A percentile compares a stretch with the other conserved stretches of the same genome.
phyloP scores from a whole-genome alignment of 1,284 basidiomycete genomes.

The Pholiota adiposa region DNA sequence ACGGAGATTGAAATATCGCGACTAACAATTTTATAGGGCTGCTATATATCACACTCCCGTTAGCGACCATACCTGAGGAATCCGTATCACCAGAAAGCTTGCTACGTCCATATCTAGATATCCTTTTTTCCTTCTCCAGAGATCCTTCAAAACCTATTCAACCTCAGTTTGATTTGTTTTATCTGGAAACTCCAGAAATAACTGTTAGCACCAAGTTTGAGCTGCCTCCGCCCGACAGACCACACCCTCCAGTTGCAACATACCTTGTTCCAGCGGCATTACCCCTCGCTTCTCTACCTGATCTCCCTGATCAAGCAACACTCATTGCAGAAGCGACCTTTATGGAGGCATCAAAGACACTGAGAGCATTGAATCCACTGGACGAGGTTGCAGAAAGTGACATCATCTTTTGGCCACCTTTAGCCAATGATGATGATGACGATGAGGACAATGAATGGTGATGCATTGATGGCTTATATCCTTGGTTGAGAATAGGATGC shows the following conservation, averaged over 20 bases:
- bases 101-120: slow-evolving; percentile 65
- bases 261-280: slow-evolving; percentile 45
- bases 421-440: slow-evolving; percentile 43
- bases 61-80: slow-evolving; percentile 28
- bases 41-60: slow-evolving; percentile 61
- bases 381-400: slow-evolving; percentile 22
- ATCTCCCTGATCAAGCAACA: slow-evolving; percentile 63
- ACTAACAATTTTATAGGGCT: slow-evolving; percentile 48
- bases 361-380: slow-evolving; percentile 22
- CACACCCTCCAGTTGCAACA: neutral
- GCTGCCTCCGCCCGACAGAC: neutral
- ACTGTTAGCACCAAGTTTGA: neutral
- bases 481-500: neutral
- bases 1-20: slow-evolving; percentile 5
- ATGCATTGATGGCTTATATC: neutral
- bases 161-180: slow-evolving; percentile 61
- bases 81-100: slow-evolving; percentile 46
- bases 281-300: slow-evolving; percentile 48
- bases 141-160: slow-evolving; percentile 27
- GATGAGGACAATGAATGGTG: slow-evolving; percentile 41
- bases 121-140: slow-evolving; percentile 44
- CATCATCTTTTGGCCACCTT: slow-evolving; percentile 48
- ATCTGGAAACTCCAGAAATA: slow-evolving; percentile 43
- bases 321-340: slow-evolving; percentile 64
- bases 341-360: slow-evolving; percentile 48